A percentile compares a stretch with the other conserved stretches of the same genome.
phyloP scores from a whole-genome alignment of 805 yeast genomes.

The Yarrowia sp. region DNA sequence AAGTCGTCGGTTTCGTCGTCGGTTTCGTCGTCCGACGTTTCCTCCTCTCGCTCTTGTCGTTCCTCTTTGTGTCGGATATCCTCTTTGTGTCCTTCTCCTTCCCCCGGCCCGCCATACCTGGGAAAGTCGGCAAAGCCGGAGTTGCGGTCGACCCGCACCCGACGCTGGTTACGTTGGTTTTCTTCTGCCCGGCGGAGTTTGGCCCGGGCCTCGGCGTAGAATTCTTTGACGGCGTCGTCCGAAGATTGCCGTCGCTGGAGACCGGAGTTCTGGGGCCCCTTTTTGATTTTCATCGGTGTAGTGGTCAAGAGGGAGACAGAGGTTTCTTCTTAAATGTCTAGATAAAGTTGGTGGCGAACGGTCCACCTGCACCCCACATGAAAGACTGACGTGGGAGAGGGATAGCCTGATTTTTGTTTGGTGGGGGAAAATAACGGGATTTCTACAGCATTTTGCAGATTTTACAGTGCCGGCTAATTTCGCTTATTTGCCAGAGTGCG shows the following conservation, averaged over 20 bases:
- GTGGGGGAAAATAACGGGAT: no score
- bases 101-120: no score
- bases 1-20: background rate
- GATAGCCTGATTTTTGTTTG: no score
- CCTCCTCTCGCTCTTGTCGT: no score
- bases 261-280: background rate
- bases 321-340: no score
- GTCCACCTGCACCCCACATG: conserved; percentile 7
- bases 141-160: background rate
- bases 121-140: conserved; percentile 7
- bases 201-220: conserved; percentile 9
- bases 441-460: no score
- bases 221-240: conserved; percentile 7
- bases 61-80: no score
- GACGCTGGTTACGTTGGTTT: background rate
- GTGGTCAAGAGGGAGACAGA: background rate
- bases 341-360: conserved; percentile 19
- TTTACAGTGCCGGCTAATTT: no score
- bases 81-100: no score
- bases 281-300: background rate
- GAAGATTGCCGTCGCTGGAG: conserved; percentile 7
- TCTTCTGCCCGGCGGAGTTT: conserved; percentile 1
- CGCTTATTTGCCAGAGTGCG: no score
- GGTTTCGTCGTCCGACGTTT: background rate
- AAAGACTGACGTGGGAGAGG: no score